Evolutionary conservation across 495 filamentous ascomycete genomes (phyloP).

Genomic region (Neurospora pannonica): DNA sequence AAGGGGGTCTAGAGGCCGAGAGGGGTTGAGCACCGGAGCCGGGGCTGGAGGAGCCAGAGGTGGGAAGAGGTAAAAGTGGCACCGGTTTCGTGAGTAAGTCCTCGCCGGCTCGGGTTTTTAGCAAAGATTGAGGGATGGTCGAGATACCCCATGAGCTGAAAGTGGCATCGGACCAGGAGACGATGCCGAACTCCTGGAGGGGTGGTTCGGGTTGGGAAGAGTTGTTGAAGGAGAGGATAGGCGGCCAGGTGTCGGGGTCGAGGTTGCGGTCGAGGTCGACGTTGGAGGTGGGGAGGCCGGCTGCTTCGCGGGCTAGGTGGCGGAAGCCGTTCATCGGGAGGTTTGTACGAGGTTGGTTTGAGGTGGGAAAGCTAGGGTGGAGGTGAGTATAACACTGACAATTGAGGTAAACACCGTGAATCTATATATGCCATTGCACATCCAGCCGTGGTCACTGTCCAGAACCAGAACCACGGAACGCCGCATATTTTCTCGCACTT

Average conservation of each 20-base stretch:
- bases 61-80: neutral
- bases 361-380: too few species aligned
- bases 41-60: neutral
- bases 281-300: neutral
- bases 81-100: neutral
- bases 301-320: neutral
- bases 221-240: neutral
- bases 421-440: neutral
- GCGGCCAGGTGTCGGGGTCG: neutral
- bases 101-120: neutral
- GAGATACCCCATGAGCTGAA: neutral
- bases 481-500: neutral
- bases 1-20: neutral
- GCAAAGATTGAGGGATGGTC: neutral
- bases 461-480: neutral
- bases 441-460: accelerated
- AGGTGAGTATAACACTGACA: neutral
- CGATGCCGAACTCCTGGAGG: neutral
- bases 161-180: neutral
- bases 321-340: neutral
- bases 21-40: neutral
- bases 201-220: neutral
- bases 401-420: accelerated
- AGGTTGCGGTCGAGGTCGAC: neutral
- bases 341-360: neutral